Percentiles rank a stretch among this genome's conserved stretches.
Evolutionary conservation across 345 rosid species (phyloP).

Genomic region (Murraya paniculata): DNA sequence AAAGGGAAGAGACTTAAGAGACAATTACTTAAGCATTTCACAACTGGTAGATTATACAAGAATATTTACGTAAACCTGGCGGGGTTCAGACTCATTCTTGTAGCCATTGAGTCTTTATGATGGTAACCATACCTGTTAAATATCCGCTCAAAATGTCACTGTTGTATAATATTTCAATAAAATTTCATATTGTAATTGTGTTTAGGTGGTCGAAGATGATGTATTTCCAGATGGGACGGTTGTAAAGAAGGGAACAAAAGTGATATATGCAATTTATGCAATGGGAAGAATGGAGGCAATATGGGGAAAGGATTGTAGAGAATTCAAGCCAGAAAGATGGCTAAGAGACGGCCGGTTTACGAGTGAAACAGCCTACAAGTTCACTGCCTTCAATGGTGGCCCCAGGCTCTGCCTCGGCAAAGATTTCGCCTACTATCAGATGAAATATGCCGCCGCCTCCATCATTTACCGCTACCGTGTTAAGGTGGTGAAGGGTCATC

Average conservation of each 20-base stretch:
- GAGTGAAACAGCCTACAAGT: slow-evolving; percentile 90
- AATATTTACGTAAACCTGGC: too few species aligned
- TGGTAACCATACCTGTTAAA: too few species aligned
- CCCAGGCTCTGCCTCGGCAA: slow-evolving; percentile 91
- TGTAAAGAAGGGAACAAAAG: slow-evolving; percentile 83
- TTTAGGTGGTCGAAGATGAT: slow-evolving; percentile 75
- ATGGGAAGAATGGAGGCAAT: slow-evolving; percentile 95
- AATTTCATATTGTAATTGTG: neutral
- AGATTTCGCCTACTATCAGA: slow-evolving; percentile 93
- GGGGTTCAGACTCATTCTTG: too few species aligned
- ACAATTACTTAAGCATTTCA: neutral
- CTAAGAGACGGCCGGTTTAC: slow-evolving; percentile 66
- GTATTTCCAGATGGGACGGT: slow-evolving; percentile 82
- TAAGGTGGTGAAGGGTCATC: slow-evolving; percentile 57
- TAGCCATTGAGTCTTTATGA: too few species aligned
- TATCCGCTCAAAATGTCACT: neutral
- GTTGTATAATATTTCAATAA: too few species aligned
- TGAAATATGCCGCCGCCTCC: slow-evolving; percentile 78
- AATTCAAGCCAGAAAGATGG: slow-evolving; percentile 94
- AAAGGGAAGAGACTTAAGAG: neutral
- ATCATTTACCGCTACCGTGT: slow-evolving; percentile 58
- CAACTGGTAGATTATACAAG: too few species aligned
- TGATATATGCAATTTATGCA: slow-evolving; percentile 79
- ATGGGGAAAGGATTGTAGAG: slow-evolving; percentile 85
- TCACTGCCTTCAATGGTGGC: slow-evolving; percentile 93